phyloP scores from a whole-genome alignment of 1,284 basidiomycete species.

The Cryptococcus neoformans region DNA sequence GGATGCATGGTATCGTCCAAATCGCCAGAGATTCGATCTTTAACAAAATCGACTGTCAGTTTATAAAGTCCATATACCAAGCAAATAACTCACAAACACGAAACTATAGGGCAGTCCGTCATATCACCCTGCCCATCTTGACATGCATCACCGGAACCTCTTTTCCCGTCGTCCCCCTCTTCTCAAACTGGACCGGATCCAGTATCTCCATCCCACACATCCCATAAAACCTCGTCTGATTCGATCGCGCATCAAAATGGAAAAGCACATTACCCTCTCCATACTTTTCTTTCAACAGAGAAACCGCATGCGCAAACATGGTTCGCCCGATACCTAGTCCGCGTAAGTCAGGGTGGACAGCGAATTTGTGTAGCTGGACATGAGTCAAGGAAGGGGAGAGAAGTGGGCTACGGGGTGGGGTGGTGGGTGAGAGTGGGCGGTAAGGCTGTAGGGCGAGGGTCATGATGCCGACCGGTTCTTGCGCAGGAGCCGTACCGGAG shows the following conservation, averaged over 20 bases:
- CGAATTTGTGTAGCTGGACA: conserved; percentile 35
- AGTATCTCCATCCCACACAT: conserved; percentile 20
- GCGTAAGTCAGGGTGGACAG: conserved; percentile 18
- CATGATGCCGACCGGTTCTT: conserved; percentile 16
- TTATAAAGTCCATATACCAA: too few species aligned
- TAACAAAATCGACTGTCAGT: too few species aligned
- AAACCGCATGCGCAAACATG: conserved; percentile 13
- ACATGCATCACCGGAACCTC: conserved; percentile 20
- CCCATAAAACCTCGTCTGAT: conserved; percentile 26
- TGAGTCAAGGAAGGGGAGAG: neutral
- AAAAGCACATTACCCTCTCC: conserved; percentile 9
- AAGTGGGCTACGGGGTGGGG: neutral
- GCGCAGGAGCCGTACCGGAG: neutral
- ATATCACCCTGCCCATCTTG: conserved; percentile 27
- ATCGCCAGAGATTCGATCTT: too few species aligned
- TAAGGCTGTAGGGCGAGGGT: conserved; percentile 21
- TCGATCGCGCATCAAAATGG: conserved; percentile 24
- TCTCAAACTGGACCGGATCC: conserved; percentile 18
- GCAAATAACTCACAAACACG: too few species aligned
- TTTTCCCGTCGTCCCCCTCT: conserved; percentile 17
- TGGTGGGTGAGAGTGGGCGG: neutral
- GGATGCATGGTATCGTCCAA: too few species aligned
- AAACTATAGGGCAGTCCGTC: neutral
- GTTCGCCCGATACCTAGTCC: conserved; percentile 22
- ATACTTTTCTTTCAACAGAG: neutral